Percentiles rank a stretch among this genome's conserved stretches.
Conservation (phyloP, 352 stramenopile genomes). For the Aphanomyces invadans region DNA sequence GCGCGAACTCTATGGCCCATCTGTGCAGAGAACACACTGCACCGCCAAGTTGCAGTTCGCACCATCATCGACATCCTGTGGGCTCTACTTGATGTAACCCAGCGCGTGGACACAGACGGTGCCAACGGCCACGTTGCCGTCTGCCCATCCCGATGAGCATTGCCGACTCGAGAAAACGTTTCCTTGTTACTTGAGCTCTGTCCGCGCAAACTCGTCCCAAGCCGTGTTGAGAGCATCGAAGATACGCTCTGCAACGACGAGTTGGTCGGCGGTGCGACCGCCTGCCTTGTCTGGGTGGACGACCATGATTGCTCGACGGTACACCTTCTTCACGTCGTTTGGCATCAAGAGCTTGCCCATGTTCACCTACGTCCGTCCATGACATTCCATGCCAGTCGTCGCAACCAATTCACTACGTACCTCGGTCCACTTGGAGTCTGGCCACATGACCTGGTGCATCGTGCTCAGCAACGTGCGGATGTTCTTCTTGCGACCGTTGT, state of each 20-base stretch:
- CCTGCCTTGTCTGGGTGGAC: constrained; percentile 88
- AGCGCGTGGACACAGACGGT: no score
- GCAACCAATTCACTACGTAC: not conserved
- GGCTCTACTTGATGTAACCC: no score
- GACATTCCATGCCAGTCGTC: no score
- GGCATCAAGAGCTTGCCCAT: constrained; percentile 88
- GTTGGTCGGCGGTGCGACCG: constrained; percentile 75
- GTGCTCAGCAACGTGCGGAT: constrained; percentile 86
- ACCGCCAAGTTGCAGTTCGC: no score
- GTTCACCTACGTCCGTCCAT: constrained; percentile 62
- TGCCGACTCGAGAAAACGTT: no score
- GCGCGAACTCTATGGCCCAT: no score
- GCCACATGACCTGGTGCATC: constrained; percentile 89
- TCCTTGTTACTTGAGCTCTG: constrained; percentile 19
- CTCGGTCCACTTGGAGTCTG: constrained; percentile 79
- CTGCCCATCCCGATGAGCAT: no score
- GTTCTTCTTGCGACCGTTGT: constrained; percentile 85
- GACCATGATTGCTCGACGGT: constrained; percentile 89
- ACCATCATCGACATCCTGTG: no score
- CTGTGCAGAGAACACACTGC: no score
- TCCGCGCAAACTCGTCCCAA: constrained; percentile 67
- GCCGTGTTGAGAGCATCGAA: constrained; percentile 87
- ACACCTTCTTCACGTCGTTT: constrained; percentile 87
- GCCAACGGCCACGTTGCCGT: no score
- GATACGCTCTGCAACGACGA: constrained; percentile 86